Conservation (phyloP, 345 rosid genomes). For the Salix suchowensis region DNA sequence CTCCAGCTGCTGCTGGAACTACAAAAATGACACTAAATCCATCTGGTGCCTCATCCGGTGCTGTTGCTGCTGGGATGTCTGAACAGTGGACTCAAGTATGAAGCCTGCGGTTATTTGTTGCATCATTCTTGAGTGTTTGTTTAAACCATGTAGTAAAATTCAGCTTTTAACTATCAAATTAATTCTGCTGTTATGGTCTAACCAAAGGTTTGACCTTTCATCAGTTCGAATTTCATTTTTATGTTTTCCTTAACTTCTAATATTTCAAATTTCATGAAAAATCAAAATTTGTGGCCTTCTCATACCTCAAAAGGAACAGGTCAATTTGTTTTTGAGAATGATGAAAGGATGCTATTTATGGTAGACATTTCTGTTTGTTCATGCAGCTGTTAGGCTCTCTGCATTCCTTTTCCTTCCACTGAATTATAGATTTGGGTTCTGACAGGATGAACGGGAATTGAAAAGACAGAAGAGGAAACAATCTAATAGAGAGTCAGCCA, state of each 20-base stretch:
- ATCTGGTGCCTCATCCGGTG: constrained; percentile 35
- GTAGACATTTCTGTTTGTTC: not conserved
- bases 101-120: constrained; percentile 3
- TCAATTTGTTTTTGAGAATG: not conserved
- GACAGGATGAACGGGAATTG: constrained; percentile 86
- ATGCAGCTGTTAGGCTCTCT: not conserved
- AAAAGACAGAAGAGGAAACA: constrained; percentile 96
- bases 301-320: not conserved
- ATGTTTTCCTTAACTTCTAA: not conserved
- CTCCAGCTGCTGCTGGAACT: constrained; percentile 54
- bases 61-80: constrained; percentile 41
- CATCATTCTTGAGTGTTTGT: not conserved
- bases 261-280: not conserved
- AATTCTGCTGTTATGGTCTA: not conserved
- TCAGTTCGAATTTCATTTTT: not conserved
- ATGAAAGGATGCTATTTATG: not conserved
- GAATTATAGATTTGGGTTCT: constrained; percentile 4
- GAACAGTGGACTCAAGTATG: constrained; percentile 70
- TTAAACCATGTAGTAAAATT: not conserved
- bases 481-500: constrained; percentile 94
- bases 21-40: constrained; percentile 51
- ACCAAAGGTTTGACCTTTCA: not conserved
- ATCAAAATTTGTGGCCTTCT: not conserved
- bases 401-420: constrained; percentile 4
- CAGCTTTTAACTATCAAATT: not conserved